Evolutionary conservation across 2,329 filamentous ascomycete species (phyloP), one percentile per base, ranked within the genome.

Genomic region (Beauveria sp.): DNA sequence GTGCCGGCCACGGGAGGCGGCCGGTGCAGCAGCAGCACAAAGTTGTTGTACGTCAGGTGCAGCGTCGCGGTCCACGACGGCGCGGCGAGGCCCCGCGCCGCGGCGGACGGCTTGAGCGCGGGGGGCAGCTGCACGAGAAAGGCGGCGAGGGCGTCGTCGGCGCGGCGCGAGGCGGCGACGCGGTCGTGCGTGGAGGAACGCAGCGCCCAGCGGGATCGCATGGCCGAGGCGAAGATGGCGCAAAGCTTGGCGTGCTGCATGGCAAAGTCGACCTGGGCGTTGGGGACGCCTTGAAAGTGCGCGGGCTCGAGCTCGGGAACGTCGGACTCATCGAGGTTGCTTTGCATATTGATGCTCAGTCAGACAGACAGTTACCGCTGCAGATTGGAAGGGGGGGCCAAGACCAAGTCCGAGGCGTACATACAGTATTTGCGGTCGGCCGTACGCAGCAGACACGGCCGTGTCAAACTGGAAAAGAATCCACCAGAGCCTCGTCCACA

Each of bases 301-400:
- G 72, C 72, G 12, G 68, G 67, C 5, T 73, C 74, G 38, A 82
- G 72, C 22, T 74, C 72, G 16, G 75, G 75, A 2, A 80, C 77
- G 67, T 83, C 80, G 14, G 76, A 80, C 61, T 83, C 80, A 51
- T 82, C 79, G 9, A 81, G 68, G 60, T 80, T 77, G 62, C 73
- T 72, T 52, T 18, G 12, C 31, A 1, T 14, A 14, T 34, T 14
- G 12, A 34, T 34, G 31, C 1, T 34, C 31, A 14, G 31, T 34
- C 31, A 14, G 12, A 14, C 31, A 34, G 31, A 2, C 31, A 34
- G 12, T 14, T 14, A 5, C 31, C 12, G 31, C 31, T 14, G 12
- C 31, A 34, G 5, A 34, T 34, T 34, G 31, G 10, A n/a, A n/a
- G n/a, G n/a, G n/a, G n/a, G n/a, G n/a, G n/a, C n/a, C n/a, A n/a